phyloP scores from a whole-genome alignment of 164 flowering plant genomes.

The Stephania yunnanensis region DNA sequence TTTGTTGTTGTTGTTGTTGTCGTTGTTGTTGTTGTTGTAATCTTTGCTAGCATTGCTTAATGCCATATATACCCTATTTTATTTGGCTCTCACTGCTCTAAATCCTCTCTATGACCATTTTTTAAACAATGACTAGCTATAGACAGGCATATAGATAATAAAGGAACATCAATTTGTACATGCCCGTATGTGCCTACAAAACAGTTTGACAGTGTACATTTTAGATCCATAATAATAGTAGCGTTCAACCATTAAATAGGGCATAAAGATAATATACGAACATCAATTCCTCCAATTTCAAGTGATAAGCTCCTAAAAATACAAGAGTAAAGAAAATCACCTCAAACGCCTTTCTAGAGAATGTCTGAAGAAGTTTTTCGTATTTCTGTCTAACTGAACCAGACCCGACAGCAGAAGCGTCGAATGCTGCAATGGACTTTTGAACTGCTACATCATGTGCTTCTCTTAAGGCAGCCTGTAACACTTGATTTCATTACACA shows the following conservation, averaged over 20 bases:
- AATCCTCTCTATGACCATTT: background rate
- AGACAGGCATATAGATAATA: too few species aligned
- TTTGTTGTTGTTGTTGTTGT: too few species aligned
- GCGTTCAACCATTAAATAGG: too few species aligned
- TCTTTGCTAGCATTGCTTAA: too few species aligned
- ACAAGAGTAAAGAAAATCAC: constrained; percentile 23
- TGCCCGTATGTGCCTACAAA: too few species aligned
- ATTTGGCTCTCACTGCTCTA: background rate
- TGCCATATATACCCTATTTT: background rate
- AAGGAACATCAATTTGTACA: too few species aligned
- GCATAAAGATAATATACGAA: background rate
- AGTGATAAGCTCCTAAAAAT: background rate
- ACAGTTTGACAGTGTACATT: too few species aligned
- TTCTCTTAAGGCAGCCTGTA: constrained; percentile 74
- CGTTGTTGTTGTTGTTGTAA: too few species aligned
- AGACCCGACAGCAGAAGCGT: constrained; percentile 78
- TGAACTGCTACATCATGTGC: constrained; percentile 86
- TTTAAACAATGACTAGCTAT: background rate
- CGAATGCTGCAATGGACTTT: constrained; percentile 65
- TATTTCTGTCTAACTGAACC: constrained; percentile 80
- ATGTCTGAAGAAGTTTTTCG: constrained; percentile 70
- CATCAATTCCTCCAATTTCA: background rate
- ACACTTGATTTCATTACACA: constrained; percentile 18
- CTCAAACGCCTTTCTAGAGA: constrained; percentile 83
- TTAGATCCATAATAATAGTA: too few species aligned